Percentiles rank a stretch among this genome's conserved stretches.
Conservation (phyloP, 139 green algal genomes). For the Picochlorum sp. region DNA sequence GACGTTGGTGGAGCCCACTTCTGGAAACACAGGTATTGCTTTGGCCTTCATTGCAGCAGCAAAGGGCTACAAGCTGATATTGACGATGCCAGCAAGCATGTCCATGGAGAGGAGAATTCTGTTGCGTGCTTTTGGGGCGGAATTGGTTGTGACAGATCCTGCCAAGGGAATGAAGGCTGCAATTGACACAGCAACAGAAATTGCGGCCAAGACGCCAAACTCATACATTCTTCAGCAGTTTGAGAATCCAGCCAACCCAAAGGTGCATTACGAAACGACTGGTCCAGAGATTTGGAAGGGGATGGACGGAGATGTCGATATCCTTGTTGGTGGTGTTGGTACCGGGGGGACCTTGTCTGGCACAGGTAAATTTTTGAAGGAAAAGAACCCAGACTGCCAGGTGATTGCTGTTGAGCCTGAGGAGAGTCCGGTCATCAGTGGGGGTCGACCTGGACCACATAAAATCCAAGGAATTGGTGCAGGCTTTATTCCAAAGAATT, state of each 20-base stretch:
- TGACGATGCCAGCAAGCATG: constrained; percentile 99
- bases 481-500: constrained; percentile 74
- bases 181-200: constrained; percentile 85
- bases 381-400: constrained; percentile 49
- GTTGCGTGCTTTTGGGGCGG: constrained; percentile 75
- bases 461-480: constrained; percentile 89
- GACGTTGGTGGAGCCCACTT: constrained; percentile 83
- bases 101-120: constrained; percentile 88
- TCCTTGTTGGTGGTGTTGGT: constrained; percentile 80
- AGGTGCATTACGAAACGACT: constrained; percentile 61
- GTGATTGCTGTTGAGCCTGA: constrained; percentile 73
- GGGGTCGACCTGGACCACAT: constrained; percentile 62
- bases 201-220: constrained; percentile 53
- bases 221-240: constrained; percentile 58
- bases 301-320: constrained; percentile 76
- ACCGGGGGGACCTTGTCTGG: constrained; percentile 88
- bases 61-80: constrained; percentile 91
- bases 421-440: constrained; percentile 64
- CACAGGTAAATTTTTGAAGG: constrained; percentile 67
- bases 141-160: constrained; percentile 34
- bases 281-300: constrained; percentile 82
- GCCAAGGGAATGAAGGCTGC: constrained; percentile 60
- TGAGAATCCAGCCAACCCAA: constrained; percentile 53
- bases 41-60: constrained; percentile 91
- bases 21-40: constrained; percentile 94